Percentiles rank a stretch among this genome's conserved stretches.
Conservation (phyloP, 1,284 basidiomycete species). For the Ceratobasidium sp. region DNA sequence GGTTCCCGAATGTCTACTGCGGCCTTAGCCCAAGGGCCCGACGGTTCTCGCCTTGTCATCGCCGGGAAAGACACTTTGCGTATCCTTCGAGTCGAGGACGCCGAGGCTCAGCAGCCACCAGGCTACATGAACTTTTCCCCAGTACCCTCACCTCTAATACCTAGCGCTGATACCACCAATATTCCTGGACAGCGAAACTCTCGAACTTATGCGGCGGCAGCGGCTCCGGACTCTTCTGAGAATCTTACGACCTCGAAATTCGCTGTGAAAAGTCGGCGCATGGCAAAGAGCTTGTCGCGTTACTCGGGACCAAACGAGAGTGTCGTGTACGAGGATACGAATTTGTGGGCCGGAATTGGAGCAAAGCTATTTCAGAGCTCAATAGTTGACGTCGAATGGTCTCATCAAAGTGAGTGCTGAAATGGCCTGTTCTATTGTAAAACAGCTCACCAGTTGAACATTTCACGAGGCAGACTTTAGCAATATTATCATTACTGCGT, state of each 20-base stretch:
- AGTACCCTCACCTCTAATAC: conserved; percentile 2
- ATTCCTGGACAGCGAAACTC: conserved; percentile 9
- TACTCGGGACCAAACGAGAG: conserved; percentile 43
- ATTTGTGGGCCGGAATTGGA: conserved; percentile 76
- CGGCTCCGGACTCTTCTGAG: conserved; percentile 7
- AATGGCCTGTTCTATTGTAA: not conserved
- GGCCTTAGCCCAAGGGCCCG: conserved; percentile 70
- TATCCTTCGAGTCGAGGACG: conserved; percentile 43
- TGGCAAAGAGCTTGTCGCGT: conserved; percentile 16
- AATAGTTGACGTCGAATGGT: conserved; percentile 85
- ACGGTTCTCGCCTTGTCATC: conserved; percentile 71
- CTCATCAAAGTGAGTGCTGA: conserved; percentile 68
- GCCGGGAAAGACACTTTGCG: conserved; percentile 76
- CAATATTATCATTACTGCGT: conserved; percentile 84
- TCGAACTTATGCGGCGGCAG: conserved; percentile 33
- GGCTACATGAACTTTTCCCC: conserved; percentile 33
- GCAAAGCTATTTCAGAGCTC: conserved; percentile 74
- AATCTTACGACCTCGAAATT: not conserved
- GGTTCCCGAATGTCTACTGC: conserved; percentile 28
- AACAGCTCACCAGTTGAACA: not conserved
- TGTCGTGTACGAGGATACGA: conserved; percentile 56
- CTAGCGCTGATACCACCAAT: not conserved
- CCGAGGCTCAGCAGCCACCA: not conserved
- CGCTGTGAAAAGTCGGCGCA: conserved; percentile 9
- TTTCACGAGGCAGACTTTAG: conserved; percentile 64